Percentiles rank a stretch among this genome's conserved stretches.
Conservation (phyloP, 129 eudicot genomes). For the Calendula officinalis region DNA sequence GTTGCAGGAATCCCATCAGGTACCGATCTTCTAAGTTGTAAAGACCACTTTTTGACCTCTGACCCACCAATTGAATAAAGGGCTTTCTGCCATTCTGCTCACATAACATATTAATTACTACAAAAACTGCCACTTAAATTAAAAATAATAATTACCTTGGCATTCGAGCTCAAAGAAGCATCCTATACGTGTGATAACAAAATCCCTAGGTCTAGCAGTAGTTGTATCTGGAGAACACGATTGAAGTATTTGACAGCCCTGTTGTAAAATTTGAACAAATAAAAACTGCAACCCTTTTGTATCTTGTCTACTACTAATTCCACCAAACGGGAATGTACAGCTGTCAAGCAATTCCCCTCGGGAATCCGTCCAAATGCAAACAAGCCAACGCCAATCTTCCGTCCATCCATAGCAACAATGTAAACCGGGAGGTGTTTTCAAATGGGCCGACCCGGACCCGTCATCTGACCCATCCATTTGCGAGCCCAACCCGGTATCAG, state of each 20-base stretch:
- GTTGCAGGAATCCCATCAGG: constrained; percentile 85
- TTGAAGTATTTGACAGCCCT: constrained; percentile 97
- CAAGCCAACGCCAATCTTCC: constrained; percentile 99
- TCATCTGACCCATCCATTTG: constrained; percentile 74
- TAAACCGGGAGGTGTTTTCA: constrained; percentile 63
- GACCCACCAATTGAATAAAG: constrained; percentile 87
- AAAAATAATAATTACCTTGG: constrained; percentile 56
- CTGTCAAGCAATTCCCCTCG: constrained; percentile 95
- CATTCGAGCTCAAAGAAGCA: constrained; percentile 93
- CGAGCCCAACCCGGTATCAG: constrained; percentile 61
- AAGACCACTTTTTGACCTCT: constrained; percentile 92
- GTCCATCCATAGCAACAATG: constrained; percentile 99
- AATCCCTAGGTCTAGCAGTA: constrained; percentile 74
- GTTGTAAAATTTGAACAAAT: constrained; percentile 91
- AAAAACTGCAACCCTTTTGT: constrained; percentile 93
- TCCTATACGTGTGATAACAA: constrained; percentile 87
- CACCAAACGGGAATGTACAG: constrained; percentile 92
- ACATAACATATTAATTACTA: constrained; percentile 24
- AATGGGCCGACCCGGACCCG: constrained; percentile 62
- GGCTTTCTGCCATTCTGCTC: constrained; percentile 98
- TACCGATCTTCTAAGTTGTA: constrained; percentile 81
- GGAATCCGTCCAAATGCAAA: constrained; percentile 95
- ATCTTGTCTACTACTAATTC: constrained; percentile 95
- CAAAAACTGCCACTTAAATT: neutral
- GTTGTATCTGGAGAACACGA: constrained; percentile 68